Conservation (phyloP, 306 rosid genomes). For the Cucurbita argyrosperma region DNA sequence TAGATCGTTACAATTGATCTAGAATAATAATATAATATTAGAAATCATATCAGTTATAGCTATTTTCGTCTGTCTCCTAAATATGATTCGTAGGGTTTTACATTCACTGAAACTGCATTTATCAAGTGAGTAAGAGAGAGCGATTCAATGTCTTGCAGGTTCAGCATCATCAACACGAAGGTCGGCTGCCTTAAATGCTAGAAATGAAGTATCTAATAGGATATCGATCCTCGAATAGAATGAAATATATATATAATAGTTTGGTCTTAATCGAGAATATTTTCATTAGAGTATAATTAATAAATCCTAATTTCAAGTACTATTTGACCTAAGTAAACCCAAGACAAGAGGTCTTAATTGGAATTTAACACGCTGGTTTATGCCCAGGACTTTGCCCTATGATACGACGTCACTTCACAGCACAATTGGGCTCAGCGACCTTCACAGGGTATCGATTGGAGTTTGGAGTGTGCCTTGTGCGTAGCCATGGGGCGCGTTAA, state of each 20-base stretch:
- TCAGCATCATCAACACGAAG: slow-evolving; percentile 22
- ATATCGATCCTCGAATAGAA: slow-evolving; percentile 17
- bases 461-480: background rate
- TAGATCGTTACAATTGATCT: no score
- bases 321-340: no score
- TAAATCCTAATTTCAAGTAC: no score
- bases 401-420: background rate
- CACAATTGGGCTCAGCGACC: background rate
- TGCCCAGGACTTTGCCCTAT: background rate
- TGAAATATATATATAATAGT: no score
- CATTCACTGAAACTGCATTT: no score
- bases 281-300: no score
- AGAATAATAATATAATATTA: no score
- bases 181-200: slow-evolving; percentile 78
- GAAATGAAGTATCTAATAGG: slow-evolving; percentile 43
- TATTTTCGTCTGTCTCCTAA: no score
- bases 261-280: no score
- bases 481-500: slow-evolving; percentile 20
- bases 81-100: no score
- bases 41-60: no score
- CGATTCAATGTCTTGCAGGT: slow-evolving; percentile 31
- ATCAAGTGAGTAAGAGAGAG: background rate
- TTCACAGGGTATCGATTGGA: background rate
- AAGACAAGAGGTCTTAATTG: background rate
- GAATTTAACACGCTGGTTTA: background rate